Conservation (phyloP, 352 stramenopile genomes). For the Phytophthora cactorum region DNA sequence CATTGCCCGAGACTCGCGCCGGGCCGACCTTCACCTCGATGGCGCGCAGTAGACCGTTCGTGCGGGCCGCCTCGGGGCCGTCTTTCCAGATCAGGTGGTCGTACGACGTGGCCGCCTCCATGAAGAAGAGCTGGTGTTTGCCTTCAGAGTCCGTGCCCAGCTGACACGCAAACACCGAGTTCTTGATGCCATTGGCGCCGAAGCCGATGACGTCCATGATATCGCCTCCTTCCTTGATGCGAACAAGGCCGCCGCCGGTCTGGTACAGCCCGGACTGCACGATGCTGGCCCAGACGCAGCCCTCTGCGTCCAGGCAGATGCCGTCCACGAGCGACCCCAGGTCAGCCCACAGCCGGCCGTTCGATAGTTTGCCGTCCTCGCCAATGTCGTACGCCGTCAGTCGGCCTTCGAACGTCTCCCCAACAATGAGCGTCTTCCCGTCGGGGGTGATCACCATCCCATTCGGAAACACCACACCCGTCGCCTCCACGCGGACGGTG, state of each 20-base stretch:
- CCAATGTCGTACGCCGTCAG: constrained; percentile 63
- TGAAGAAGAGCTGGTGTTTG: constrained; percentile 67
- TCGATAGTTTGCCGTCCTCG: constrained; percentile 48
- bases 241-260: constrained; percentile 55
- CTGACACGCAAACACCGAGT: constrained; percentile 66
- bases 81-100: constrained; percentile 55
- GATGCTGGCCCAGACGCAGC: constrained; percentile 68
- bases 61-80: constrained; percentile 33
- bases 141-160: constrained; percentile 59
- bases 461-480: constrained; percentile 74
- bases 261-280: constrained; percentile 58
- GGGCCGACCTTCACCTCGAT: constrained; percentile 64
- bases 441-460: constrained; percentile 73
- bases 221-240: constrained; percentile 61
- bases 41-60: constrained; percentile 53
- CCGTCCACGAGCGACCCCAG: constrained; percentile 57
- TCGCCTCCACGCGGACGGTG: constrained; percentile 56
- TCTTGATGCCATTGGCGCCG: constrained; percentile 58
- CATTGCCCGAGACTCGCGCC: constrained; percentile 39
- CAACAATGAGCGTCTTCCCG: constrained; percentile 73
- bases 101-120: constrained; percentile 52
- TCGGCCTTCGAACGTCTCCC: constrained; percentile 59
- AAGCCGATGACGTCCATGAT: constrained; percentile 66
- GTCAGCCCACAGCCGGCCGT: constrained; percentile 61
- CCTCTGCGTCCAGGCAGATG: constrained; percentile 72